Evolutionary conservation across 2,329 filamentous ascomycete species (phyloP).

Genomic region (Beauveria varroae): DNA sequence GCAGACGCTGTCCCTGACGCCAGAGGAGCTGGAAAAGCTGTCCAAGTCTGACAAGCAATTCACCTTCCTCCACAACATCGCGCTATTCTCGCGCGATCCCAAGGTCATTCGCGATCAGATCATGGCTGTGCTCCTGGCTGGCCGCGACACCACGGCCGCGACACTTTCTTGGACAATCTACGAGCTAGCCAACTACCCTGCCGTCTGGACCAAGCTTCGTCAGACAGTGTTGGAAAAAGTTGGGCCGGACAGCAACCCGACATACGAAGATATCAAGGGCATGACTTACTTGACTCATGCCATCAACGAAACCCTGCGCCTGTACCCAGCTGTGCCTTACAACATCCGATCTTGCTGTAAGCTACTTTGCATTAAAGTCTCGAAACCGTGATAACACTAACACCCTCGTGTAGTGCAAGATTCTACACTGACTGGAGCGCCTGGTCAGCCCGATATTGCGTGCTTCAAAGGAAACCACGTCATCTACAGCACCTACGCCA

Average conservation of each 20-base stretch:
- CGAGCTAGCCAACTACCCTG: conserved; percentile 67
- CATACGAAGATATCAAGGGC: conserved; percentile 73
- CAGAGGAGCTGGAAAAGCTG: conserved; percentile 60
- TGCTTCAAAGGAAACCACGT: conserved; percentile 59
- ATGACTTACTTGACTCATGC: conserved; percentile 76
- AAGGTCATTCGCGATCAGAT: conserved; percentile 68
- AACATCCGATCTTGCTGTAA: conserved; percentile 66
- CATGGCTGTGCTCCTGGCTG: conserved; percentile 69
- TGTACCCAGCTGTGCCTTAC: conserved; percentile 73
- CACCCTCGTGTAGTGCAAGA: not conserved
- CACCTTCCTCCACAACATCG: conserved; percentile 73
- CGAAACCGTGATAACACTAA: not conserved
- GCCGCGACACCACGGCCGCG: conserved; percentile 77
- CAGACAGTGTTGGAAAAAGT: conserved; percentile 62
- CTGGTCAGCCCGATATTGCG: conserved; percentile 58
- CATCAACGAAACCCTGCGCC: conserved; percentile 68
- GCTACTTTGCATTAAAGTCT: conserved; percentile 33
- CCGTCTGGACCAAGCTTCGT: conserved; percentile 60
- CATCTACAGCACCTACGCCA: conserved; percentile 58
- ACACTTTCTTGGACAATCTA: conserved; percentile 78
- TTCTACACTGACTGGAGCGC: conserved; percentile 62
- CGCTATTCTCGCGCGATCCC: conserved; percentile 55
- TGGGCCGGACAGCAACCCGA: conserved; percentile 54
- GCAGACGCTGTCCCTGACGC: conserved; percentile 52
- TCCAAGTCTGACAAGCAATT: conserved; percentile 59